A percentile compares a stretch with the other conserved stretches of the same genome.
Evolutionary conservation across 352 stramenopile species (phyloP).

Genomic region (Globisporangium iwayamae): DNA sequence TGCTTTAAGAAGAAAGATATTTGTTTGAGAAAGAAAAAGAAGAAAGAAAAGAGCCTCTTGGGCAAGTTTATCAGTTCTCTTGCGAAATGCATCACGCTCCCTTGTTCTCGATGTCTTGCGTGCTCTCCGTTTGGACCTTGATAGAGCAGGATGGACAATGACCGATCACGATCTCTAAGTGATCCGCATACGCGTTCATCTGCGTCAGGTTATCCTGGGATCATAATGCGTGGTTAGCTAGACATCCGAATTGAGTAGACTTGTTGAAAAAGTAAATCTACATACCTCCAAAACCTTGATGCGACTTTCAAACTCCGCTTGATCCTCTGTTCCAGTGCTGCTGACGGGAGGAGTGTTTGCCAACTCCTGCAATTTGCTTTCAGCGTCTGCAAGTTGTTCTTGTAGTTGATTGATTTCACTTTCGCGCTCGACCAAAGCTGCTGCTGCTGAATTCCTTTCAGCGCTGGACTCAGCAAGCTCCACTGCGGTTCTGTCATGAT

Average conservation of each 20-base stretch:
- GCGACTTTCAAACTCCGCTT: slow-evolving; percentile 26
- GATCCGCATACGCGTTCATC: slow-evolving; percentile 78
- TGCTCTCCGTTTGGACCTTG: slow-evolving; percentile 69
- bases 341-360: slow-evolving; percentile 5
- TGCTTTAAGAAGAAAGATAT: slow-evolving; percentile 37
- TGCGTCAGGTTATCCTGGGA: slow-evolving; percentile 68
- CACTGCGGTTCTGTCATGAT: slow-evolving; percentile 23
- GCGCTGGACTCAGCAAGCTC: slow-evolving; percentile 18
- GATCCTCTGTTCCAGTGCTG: slow-evolving; percentile 25
- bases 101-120: slow-evolving; percentile 37
- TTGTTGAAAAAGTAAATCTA: neutral
- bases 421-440: slow-evolving; percentile 28
- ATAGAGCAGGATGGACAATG: slow-evolving; percentile 65
- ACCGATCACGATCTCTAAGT: slow-evolving; percentile 69
- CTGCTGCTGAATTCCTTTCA: slow-evolving; percentile 8
- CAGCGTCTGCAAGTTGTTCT: slow-evolving; percentile 22
- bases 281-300: slow-evolving; percentile 69
- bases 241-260: neutral
- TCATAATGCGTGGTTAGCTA: slow-evolving; percentile 2
- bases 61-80: neutral
- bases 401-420: slow-evolving; percentile 36
- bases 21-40: slow-evolving; percentile 2
- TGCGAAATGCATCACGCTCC: slow-evolving; percentile 9
- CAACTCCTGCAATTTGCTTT: slow-evolving; percentile 18
- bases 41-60: slow-evolving; percentile 4